Conservation (phyloP, 805 yeast genomes). For the Candida nonsorbophila region DNA sequence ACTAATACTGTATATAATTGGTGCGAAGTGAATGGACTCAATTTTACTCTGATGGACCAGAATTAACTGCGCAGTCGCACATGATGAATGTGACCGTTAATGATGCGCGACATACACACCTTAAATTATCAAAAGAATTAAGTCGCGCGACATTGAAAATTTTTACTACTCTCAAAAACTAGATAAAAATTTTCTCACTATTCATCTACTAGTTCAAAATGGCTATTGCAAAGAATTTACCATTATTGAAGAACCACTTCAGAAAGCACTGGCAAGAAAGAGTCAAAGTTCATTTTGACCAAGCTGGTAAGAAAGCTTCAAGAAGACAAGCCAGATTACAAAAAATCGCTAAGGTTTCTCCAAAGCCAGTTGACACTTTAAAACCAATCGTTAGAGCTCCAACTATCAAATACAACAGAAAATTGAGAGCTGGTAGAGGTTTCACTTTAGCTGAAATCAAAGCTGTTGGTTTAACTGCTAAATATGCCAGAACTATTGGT, state of each 20-base stretch:
- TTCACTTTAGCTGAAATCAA: slow-evolving; percentile 96
- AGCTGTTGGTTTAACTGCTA: slow-evolving; percentile 88
- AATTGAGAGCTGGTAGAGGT: slow-evolving; percentile 99
- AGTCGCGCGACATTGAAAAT: background rate
- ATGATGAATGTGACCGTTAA: no score
- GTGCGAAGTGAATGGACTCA: no score
- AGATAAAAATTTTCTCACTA: slow-evolving; percentile 10
- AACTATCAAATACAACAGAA: slow-evolving; percentile 98
- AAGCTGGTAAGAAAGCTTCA: slow-evolving; percentile 98
- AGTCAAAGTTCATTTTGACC: slow-evolving; percentile 99
- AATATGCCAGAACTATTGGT: slow-evolving; percentile 98
- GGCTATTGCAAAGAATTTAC: slow-evolving; percentile 99
- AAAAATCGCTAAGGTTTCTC: slow-evolving; percentile 94
- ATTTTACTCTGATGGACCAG: no score
- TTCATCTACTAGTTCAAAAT: slow-evolving; percentile 15
- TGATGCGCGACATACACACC: no score
- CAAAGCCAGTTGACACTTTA: slow-evolving; percentile 93
- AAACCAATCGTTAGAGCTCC: slow-evolving; percentile 99
- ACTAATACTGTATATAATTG: no score
- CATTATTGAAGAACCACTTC: slow-evolving; percentile 99
- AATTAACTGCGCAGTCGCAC: no score
- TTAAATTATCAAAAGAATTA: no score
- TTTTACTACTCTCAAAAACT: background rate
- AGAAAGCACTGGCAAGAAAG: slow-evolving; percentile 99
- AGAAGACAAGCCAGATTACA: slow-evolving; percentile 93